Evolutionary conservation across 257 asterid genomes (phyloP).

Genomic region (Ajuga chamaepitys): DNA sequence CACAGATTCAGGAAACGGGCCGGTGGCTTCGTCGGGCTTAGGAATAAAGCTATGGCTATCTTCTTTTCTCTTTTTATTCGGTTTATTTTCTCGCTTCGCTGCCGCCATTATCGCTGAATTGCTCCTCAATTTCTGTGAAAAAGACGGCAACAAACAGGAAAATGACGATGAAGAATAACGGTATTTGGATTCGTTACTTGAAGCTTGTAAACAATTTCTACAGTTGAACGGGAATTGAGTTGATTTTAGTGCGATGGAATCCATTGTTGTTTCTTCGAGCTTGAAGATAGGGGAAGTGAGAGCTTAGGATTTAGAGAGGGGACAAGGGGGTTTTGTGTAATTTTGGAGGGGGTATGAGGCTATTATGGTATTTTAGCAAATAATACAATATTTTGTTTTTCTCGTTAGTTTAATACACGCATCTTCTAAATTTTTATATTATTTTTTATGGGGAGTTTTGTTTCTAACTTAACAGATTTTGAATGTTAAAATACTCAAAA

Average conservation of each 20-base stretch:
- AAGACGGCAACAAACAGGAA: constrained; percentile 18
- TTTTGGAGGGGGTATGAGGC: neutral
- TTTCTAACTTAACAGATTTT: too few relatives aligned
- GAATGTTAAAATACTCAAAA: too few relatives aligned
- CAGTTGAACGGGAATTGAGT: constrained; percentile 10
- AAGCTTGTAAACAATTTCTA: constrained; percentile 11
- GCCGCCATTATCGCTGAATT: constrained; percentile 33
- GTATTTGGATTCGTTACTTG: constrained; percentile 16
- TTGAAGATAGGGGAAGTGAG: constrained; percentile 11
- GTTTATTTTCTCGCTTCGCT: constrained; percentile 35
- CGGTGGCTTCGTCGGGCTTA: constrained; percentile 78
- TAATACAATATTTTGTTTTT: too few relatives aligned
- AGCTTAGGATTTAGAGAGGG: constrained; percentile 8
- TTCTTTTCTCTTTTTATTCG: constrained; percentile 28
- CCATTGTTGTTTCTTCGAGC: constrained; percentile 5
- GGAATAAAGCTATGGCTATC: constrained; percentile 55
- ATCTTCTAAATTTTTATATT: too few relatives aligned
- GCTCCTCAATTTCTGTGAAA: constrained; percentile 26
- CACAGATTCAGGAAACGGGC: constrained; percentile 84
- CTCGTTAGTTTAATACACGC: too few relatives aligned
- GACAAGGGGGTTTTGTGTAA: constrained; percentile 4
- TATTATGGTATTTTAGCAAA: neutral
- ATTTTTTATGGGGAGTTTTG: too few relatives aligned
- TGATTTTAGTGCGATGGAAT: constrained; percentile 23
- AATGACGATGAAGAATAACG: constrained; percentile 22